Conservation (phyloP, 2,329 filamentous ascomycete genomes). For the Talaromyces sp. region DNA sequence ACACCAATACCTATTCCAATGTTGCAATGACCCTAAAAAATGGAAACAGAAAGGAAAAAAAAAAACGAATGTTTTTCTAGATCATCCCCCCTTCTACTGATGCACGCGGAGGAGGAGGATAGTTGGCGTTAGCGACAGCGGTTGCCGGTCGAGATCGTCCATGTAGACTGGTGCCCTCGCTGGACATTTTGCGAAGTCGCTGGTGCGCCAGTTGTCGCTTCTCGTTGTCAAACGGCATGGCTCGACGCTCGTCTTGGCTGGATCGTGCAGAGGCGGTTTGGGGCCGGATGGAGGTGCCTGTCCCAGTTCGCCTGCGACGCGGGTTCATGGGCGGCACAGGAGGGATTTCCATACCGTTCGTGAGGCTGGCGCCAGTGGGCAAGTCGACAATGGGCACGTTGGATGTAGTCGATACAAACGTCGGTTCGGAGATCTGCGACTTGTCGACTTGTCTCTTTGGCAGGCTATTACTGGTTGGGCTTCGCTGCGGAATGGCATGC, state of each 20-base stretch:
- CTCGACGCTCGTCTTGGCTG: conserved; percentile 26
- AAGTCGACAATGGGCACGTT: conserved; percentile 55
- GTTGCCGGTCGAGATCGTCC: conserved; percentile 38
- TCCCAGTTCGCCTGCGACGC: conserved; percentile 47
- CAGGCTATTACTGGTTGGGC: conserved; percentile 23
- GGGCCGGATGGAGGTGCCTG: conserved; percentile 36
- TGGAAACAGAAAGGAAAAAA: not conserved
- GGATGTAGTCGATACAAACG: conserved; percentile 48
- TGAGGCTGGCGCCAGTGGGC: conserved; percentile 50
- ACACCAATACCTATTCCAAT: not conserved
- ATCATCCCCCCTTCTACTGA: conserved; percentile 34
- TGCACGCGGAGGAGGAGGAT: conserved; percentile 25
- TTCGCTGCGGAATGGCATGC: conserved; percentile 21
- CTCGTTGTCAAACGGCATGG: conserved; percentile 41
- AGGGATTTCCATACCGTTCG: conserved; percentile 45
- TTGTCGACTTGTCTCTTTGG: conserved; percentile 58
- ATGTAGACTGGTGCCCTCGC: conserved; percentile 47
- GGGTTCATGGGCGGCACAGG: conserved; percentile 58
- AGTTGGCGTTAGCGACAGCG: conserved; percentile 23
- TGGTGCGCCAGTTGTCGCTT: conserved; percentile 31
- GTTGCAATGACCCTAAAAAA: not conserved
- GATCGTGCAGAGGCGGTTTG: conserved; percentile 23
- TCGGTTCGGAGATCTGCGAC: conserved; percentile 58
- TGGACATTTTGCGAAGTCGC: conserved; percentile 44
- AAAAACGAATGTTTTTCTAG: conserved; percentile 15